Base-by-base conservation (phyloP, 1,139 yeast genomes). In the Hemisphaericaspora lyxosophila region DNA sequence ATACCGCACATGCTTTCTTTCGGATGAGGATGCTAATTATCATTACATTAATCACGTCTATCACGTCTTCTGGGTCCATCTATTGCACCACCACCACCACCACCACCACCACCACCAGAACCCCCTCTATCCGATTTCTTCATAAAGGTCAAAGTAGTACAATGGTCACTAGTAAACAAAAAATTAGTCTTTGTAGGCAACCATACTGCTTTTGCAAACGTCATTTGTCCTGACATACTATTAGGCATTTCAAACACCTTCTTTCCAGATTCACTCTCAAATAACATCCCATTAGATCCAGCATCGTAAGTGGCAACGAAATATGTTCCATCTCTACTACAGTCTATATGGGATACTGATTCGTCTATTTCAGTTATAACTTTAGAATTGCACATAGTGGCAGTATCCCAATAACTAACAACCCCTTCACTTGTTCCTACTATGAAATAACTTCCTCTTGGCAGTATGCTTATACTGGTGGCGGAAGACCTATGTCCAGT, bases 401-500 rank as follows among this genome's bases (percentile, higher is more conserved):
- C 44, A 6, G 78, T 55, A 31, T 69, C 67, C 87, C 89, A 85
- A 9, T 81, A 38, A 17, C 82, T 70, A n/a, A 83, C 73, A 22
- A 80, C 71, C 5, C 92, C 92, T 50, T 85, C 92, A 37, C 75
- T 73, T n/a, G 85, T 70, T 0, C 88, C 92, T 3, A 74, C 74
- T 1, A 77, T 74, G 9, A 84, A 48, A 47, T 60, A 75, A 16
- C 61, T 53, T 0, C 87, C 92, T 38, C 70, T 54, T 1, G 86
- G 84, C 48, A 82, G 89, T 38, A 81, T 62, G 7, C 64, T 63
- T 8, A 82, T 45, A 31, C 75, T 55, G 3, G 78, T 73, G 2
- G 78, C 70, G 0, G 81, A 62, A 1, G 83, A 73, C 31, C 82
- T 64, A 50, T 82, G 86, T 7, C 73, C 73, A 5, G 44, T 42